Percentiles rank a stretch among this genome's conserved stretches.
phyloP scores from a whole-genome alignment of 1,139 yeast species.

The Geotrichum histeridarum region DNA sequence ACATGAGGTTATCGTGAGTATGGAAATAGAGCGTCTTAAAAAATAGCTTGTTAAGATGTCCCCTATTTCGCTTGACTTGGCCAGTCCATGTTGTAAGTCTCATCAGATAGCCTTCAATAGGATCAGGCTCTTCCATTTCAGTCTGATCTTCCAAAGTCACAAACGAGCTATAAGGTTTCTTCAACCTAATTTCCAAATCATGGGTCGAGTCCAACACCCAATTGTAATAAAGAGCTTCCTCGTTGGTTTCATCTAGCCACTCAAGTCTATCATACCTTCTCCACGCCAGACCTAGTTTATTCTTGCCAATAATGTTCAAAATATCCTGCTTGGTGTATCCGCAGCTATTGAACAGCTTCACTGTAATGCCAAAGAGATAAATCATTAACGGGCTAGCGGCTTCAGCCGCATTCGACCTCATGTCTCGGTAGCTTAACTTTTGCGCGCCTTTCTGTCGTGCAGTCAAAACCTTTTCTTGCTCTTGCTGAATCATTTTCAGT shows the following conservation, averaged over 20 bases:
- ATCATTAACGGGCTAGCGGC: constrained; percentile 27
- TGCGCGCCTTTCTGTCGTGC: background rate
- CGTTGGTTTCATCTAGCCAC: constrained; percentile 59
- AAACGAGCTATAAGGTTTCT: constrained; percentile 43
- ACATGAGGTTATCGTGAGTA: constrained; percentile 56
- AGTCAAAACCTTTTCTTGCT: constrained; percentile 1
- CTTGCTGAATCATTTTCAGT: constrained; percentile 19
- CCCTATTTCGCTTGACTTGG: constrained; percentile 34
- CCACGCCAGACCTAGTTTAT: constrained; percentile 53
- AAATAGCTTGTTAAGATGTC: constrained; percentile 41
- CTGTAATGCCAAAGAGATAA: constrained; percentile 31
- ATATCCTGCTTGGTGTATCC: constrained; percentile 25
- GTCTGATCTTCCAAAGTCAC: constrained; percentile 28
- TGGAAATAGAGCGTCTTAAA: constrained; percentile 58
- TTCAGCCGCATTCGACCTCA: constrained; percentile 17
- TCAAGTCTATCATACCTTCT: constrained; percentile 68
- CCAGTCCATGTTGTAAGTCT: constrained; percentile 55
- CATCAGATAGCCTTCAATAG: constrained; percentile 72
- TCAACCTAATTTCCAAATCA: constrained; percentile 56
- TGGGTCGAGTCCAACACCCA: constrained; percentile 45
- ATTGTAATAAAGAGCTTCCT: constrained; percentile 44
- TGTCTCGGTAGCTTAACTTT: constrained; percentile 9
- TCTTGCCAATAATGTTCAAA: constrained; percentile 31
- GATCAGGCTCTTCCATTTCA: constrained; percentile 49
- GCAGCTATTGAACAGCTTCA: constrained; percentile 30